Percentiles rank a stretch among this genome's conserved stretches.
Conservation (phyloP, 371 early-diverging fungal species). For the Sporodiniella umbellata region DNA sequence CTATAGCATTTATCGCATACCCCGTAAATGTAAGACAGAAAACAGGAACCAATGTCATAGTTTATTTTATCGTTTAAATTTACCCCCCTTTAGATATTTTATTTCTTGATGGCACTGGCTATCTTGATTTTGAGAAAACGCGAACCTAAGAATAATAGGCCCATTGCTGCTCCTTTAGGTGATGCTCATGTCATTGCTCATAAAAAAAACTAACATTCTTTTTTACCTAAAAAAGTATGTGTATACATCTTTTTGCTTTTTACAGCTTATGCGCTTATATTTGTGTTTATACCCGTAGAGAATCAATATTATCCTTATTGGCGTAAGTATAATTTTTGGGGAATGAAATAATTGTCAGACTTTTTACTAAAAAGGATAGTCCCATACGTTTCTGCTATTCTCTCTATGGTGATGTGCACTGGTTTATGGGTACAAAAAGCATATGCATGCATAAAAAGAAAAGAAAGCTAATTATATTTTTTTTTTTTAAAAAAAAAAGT, state of each 20-base stretch:
- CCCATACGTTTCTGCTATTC: conserved; percentile 35
- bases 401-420: conserved; percentile 24
- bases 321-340: conserved; percentile 21
- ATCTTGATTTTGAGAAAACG: conserved; percentile 33
- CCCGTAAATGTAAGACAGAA: conserved; percentile 35
- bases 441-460: background rate
- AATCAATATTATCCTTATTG: conserved; percentile 42
- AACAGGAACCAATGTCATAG: too few species aligned
- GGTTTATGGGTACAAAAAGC: conserved; percentile 35
- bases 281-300: conserved; percentile 43
- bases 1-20: conserved; percentile 35
- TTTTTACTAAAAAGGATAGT: conserved; percentile 15
- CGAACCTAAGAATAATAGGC: conserved; percentile 32
- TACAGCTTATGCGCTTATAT: conserved; percentile 32
- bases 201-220: background rate
- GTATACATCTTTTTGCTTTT: conserved; percentile 27
- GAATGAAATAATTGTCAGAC: background rate
- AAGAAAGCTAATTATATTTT: background rate
- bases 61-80: too few species aligned
- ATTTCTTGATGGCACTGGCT: conserved; percentile 29
- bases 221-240: conserved; percentile 11
- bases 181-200: background rate
- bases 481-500: too few species aligned
- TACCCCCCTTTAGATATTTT: conserved; percentile 36
- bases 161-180: conserved; percentile 32